phyloP scores from a whole-genome alignment of 805 yeast genomes.

The Myxozyma sirexii region DNA sequence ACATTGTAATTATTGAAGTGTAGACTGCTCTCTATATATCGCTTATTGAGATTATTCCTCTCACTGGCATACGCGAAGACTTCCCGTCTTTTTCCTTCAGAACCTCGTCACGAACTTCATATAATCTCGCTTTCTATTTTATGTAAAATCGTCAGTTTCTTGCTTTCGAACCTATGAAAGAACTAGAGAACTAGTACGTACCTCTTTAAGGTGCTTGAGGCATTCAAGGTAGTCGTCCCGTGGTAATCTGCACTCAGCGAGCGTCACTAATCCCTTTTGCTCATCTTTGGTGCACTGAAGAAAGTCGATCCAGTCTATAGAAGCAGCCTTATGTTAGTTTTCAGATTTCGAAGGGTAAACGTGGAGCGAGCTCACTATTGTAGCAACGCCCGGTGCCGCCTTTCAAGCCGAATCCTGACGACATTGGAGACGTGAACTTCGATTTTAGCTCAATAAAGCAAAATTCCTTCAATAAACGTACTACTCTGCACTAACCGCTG shows the following conservation, averaged over 20 bases:
- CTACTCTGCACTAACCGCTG: background rate
- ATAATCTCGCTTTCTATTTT: slow-evolving; percentile 25
- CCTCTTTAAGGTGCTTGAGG: slow-evolving; percentile 53
- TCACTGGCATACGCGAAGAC: slow-evolving; percentile 10
- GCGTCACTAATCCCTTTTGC: slow-evolving; percentile 5
- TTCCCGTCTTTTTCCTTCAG: slow-evolving; percentile 7
- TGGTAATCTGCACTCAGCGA: slow-evolving; percentile 45
- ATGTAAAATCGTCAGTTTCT: background rate
- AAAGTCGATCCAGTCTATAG: slow-evolving; percentile 23
- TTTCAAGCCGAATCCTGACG: slow-evolving; percentile 47
- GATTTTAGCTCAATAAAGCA: too few species aligned
- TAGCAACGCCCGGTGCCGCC: slow-evolving; percentile 55
- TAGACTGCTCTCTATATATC: slow-evolving; percentile 3
- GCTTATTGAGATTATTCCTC: slow-evolving; percentile 13
- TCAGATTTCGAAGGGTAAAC: background rate
- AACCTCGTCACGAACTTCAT: slow-evolving; percentile 17
- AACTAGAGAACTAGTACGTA: slow-evolving; percentile 4
- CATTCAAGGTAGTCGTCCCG: slow-evolving; percentile 56
- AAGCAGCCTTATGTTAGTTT: background rate
- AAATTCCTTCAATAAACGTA: too few species aligned
- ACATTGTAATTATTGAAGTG: too few species aligned
- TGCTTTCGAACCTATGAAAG: too few species aligned
- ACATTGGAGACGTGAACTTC: too few species aligned
- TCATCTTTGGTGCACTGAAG: slow-evolving; percentile 18
- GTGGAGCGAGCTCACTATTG: slow-evolving; percentile 41